These are phyloP conservation scores for Scheffersomyces amazonensis DNA, from an alignment of 805 yeast species.

Conservation along the genomic window DNA sequence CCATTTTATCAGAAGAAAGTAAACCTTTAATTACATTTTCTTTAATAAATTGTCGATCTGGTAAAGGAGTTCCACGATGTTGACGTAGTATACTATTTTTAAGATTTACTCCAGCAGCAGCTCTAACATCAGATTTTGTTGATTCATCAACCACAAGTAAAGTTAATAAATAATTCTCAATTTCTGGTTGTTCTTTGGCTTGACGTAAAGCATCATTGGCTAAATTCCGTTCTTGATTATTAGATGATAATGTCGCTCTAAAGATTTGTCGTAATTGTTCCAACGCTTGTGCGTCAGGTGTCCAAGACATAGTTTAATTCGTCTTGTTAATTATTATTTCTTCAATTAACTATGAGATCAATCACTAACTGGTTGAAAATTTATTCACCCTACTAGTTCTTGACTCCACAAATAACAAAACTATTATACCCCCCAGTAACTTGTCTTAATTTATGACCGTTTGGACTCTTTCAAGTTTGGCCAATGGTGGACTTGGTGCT, in stretches of 20 bases:
- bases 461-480: too few relatives aligned
- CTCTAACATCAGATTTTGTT: constrained; percentile 59
- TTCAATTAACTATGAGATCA: neutral
- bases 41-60: constrained; percentile 31
- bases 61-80: constrained; percentile 3
- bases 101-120: constrained; percentile 83
- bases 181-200: constrained; percentile 71
- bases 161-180: constrained; percentile 74
- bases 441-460: too few relatives aligned
- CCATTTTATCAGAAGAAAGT: constrained; percentile 51
- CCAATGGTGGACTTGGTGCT: too few relatives aligned
- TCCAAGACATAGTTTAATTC: constrained; percentile 51
- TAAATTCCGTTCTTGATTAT: constrained; percentile 48
- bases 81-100: constrained; percentile 62
- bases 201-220: constrained; percentile 74
- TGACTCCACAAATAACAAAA: too few relatives aligned
- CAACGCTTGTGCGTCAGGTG: constrained; percentile 59
- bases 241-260: constrained; percentile 66
- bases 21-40: constrained; percentile 54
- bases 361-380: too few relatives aligned
- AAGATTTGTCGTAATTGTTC: constrained; percentile 65
- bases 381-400: too few relatives aligned
- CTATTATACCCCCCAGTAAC: too few relatives aligned
- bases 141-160: constrained; percentile 56
- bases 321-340: neutral